Conservation (phyloP, 345 rosid genomes). For the Iberis pinnata region DNA sequence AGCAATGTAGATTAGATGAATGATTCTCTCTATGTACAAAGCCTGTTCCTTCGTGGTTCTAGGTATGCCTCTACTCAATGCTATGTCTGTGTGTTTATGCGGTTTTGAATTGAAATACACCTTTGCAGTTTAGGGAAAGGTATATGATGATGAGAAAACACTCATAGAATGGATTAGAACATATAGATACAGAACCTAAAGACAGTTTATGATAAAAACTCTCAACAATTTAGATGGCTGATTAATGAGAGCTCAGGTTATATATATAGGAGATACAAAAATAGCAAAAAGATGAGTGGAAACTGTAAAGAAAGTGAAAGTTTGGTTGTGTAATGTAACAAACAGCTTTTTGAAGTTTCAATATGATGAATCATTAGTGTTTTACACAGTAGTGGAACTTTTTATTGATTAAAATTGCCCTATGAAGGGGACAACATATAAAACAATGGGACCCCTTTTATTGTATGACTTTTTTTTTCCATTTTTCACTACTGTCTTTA, state of each 20-base stretch:
- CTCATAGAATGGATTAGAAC: not conserved
- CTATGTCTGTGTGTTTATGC: not conserved
- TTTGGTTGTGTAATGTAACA: conserved; percentile 24
- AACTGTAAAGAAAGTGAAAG: conserved; percentile 29
- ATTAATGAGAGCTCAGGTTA: conserved; percentile 14
- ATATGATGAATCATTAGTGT: conserved; percentile 27
- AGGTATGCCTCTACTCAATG: too few species aligned
- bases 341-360: conserved; percentile 24
- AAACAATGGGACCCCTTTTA: conserved; percentile 16
- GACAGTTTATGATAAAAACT: not conserved
- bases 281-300: conserved; percentile 20
- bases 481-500: not conserved
- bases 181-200: not conserved
- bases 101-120: conserved; percentile 2
- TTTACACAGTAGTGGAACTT: conserved; percentile 22
- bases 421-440: conserved; percentile 15
- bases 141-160: conserved; percentile 1
- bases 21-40: conserved; percentile 3
- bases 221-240: too few species aligned
- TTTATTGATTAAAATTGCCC: conserved; percentile 29
- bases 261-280: not conserved
- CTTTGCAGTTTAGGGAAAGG: not conserved
- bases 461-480: conserved; percentile 23
- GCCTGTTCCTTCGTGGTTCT: not conserved
- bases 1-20: conserved; percentile 9